Evolutionary conservation across 2,329 filamentous ascomycete genomes (phyloP), one percentile per base, ranked within the genome.

Genomic region (Dothideomycetes sp.): DNA sequence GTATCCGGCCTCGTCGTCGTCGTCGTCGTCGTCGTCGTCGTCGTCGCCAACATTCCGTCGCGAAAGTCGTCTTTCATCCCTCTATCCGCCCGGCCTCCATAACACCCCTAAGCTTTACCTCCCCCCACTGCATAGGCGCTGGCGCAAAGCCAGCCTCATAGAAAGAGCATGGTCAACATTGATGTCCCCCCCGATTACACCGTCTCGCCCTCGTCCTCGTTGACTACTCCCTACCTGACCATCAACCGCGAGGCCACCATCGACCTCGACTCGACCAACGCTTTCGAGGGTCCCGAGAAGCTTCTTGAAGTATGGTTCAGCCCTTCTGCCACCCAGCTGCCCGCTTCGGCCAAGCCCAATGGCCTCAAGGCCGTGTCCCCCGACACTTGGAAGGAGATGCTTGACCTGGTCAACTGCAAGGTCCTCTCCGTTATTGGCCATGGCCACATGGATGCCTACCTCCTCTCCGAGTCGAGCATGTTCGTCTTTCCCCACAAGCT

Each of bases 401-500:
- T 98, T 45, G 91, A 98, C 60, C 74, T 95, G 58, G 91, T 98
- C 65, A 94, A 95, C 62, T 98, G 91, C 79, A 91, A 98, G 69
- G 87, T 98, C 41, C 73, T 98, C 42, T 98, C 91, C 4, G 82
- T 94, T 47, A 77, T 98, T 49, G 81, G 89, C 59, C 94, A 89
- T 17, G 87, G 94, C 49, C 81, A 89, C 58, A 83, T 96, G 53
- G 91, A 98, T 59, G 89, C 91, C 50, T 98, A 98, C 60, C 78
- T 98, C 5, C 74, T 98, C 42, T 98, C 91, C 48, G 91, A 98
- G 68, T 96, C 91, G 28, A 96, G 91, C 82, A 94, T 98, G 88
- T 98, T 98, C 61, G 86, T 98, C 53, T 98, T 94, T 64, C 87
- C 88, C n/a, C 91, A 98, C 76, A 98, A 98, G 73, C 76, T 98